Conservation (phyloP, 2,329 filamentous ascomycete species). For the Dactylellina leptospora region DNA sequence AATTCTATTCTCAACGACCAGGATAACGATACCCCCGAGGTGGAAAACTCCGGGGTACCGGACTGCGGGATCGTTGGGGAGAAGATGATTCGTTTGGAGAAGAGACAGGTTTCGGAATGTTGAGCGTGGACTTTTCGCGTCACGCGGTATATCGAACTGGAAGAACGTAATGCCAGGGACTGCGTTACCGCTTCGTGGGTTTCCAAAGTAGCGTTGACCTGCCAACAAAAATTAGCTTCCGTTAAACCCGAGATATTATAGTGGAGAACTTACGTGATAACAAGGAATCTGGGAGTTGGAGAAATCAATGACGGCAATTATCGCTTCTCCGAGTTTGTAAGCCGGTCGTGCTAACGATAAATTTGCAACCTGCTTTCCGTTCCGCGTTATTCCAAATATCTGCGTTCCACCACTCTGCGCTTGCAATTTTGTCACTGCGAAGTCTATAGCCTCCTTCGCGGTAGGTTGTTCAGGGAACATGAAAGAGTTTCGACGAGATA, state of each 20-base stretch:
- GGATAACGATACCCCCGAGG: conserved; percentile 82
- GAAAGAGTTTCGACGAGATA: conserved; percentile 67
- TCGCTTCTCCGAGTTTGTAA: conserved; percentile 86
- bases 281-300: conserved; percentile 78
- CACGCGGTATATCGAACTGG: conserved; percentile 83
- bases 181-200: conserved; percentile 84
- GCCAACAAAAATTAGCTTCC: neutral
- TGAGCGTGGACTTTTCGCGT: conserved; percentile 83
- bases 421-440: conserved; percentile 76
- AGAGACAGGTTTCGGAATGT: conserved; percentile 82
- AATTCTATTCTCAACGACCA: conserved; percentile 95
- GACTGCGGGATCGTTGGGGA: conserved; percentile 81
- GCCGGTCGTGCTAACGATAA: conserved; percentile 87
- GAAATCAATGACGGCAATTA: conserved; percentile 87
- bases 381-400: conserved; percentile 86
- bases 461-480: conserved; percentile 67
- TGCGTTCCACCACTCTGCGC: conserved; percentile 66
- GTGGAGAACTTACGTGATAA: conserved; percentile 71
- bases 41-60: conserved; percentile 90
- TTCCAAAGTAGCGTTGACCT: conserved; percentile 77
- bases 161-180: conserved; percentile 81
- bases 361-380: conserved; percentile 88
- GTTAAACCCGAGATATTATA: neutral
- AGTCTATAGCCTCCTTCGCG: conserved; percentile 85
- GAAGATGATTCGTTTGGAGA: conserved; percentile 80